Evolutionary conservation across 768 basidiomycete genomes (phyloP).

Genomic region (Suillus subluteus): DNA sequence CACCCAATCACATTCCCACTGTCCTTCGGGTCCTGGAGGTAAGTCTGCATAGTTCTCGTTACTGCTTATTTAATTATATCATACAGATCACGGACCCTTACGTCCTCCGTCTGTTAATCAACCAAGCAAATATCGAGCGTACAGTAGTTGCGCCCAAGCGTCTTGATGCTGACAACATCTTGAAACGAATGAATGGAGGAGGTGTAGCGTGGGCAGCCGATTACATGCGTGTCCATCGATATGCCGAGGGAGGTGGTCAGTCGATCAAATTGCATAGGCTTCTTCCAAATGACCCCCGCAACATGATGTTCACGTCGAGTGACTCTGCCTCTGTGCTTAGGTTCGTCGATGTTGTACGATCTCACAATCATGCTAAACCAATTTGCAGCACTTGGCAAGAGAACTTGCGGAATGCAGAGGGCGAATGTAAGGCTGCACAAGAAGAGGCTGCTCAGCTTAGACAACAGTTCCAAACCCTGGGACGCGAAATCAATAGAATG

Average conservation of each 20-base stretch:
- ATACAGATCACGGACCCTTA: constrained; percentile 73
- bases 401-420: constrained; percentile 42
- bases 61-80: constrained; percentile 1
- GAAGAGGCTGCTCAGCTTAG: constrained; percentile 33
- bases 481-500: constrained; percentile 35
- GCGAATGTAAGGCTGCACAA: constrained; percentile 36
- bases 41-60: constrained; percentile 23
- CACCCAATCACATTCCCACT: constrained; percentile 62
- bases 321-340: constrained; percentile 51
- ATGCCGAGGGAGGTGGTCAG: constrained; percentile 66
- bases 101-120: constrained; percentile 83
- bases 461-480: constrained; percentile 32
- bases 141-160: constrained; percentile 68
- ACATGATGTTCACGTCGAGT: constrained; percentile 56
- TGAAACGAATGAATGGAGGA: constrained; percentile 47
- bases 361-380: neutral
- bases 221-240: constrained; percentile 64
- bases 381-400: constrained; percentile 49
- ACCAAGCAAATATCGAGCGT: constrained; percentile 70
- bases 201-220: constrained; percentile 69
- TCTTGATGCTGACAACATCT: constrained; percentile 58
- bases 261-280: constrained; percentile 45
- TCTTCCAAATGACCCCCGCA: constrained; percentile 37
- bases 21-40: constrained; percentile 85
- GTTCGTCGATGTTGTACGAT: constrained; percentile 36